Evolutionary conservation across 768 basidiomycete genomes (phyloP).

Genomic region (Hysterangium stoloniferum): DNA sequence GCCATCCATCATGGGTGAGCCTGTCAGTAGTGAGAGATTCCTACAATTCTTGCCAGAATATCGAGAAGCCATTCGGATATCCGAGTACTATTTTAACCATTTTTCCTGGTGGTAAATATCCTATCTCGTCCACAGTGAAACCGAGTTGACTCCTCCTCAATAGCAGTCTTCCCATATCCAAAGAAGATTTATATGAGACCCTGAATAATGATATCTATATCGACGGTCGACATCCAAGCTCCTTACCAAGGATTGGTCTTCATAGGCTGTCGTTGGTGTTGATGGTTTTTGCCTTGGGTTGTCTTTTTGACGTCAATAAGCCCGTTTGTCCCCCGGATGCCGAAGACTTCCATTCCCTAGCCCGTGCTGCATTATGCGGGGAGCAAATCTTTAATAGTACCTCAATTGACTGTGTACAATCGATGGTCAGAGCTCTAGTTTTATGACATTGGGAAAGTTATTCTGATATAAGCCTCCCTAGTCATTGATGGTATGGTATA

Average conservation of each 20-base stretch:
- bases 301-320: slow-evolving; percentile 6
- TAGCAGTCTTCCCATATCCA: slow-evolving; percentile 6
- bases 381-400: slow-evolving; percentile 11
- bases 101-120: slow-evolving; percentile 11
- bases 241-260: background rate
- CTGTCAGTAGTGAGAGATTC: slow-evolving; percentile 3
- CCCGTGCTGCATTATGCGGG: slow-evolving; percentile 8
- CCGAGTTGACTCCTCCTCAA: background rate
- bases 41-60: slow-evolving; percentile 5
- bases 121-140: background rate
- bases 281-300: slow-evolving; percentile 7
- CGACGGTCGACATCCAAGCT: background rate
- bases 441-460: too few relatives aligned
- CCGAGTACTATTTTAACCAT: slow-evolving; percentile 4
- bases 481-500: slow-evolving; percentile 12
- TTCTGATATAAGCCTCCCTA: too few relatives aligned
- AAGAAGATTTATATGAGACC: slow-evolving; percentile 3
- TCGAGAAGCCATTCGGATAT: slow-evolving; percentile 6
- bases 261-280: slow-evolving; percentile 5
- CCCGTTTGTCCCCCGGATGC: slow-evolving; percentile 3
- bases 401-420: slow-evolving; percentile 11
- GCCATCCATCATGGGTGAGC: slow-evolving; percentile 4
- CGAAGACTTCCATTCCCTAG: slow-evolving; percentile 9
- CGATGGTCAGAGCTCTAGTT: slow-evolving; percentile 3
- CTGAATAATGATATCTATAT: background rate